Evolutionary conservation across 1,139 yeast species (phyloP), one percentile per base, ranked within the genome.

Genomic region (Trichomonascaceae sp.): DNA sequence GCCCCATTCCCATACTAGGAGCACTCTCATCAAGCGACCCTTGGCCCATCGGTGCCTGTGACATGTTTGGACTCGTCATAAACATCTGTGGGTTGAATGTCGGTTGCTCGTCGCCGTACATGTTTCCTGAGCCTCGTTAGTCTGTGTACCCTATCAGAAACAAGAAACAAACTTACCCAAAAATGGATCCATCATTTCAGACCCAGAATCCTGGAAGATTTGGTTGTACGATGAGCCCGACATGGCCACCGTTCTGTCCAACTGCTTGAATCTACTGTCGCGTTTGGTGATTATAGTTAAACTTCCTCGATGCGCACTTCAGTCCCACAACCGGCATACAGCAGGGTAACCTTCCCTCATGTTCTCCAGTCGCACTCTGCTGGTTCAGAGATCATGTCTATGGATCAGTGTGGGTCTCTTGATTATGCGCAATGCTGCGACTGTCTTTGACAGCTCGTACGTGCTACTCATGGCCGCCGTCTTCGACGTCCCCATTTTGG

Each of bases 391-490:
- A 20, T 20, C 23, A 8, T 20, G 23, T 14, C 57, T 65, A 33
- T 63, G 71, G 27, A 48, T 67, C 38, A 49, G 64, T 6, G 42
- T 68, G 4, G 60, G 73, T 3, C 67, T 51, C 50, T 52, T 54
- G 39, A 50, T 68, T 16, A 45, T 60, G 22, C 55, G 53, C 27
- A 59, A 59, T 33, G 69, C 39, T 13, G 13, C 25, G 5, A 14
- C 25, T n/a, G 26, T 37, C 9, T 26, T 33, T 17, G 35, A 34
- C 13, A 34, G 30, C 28, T 11, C 33, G n/a, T 30, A 69, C 29
- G 63, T 69, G 4, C 41, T 71, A 3, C 53, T 74, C 11, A 54
- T 75, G 34, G 75, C 78, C 2, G 69, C 65, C 44, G 73, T 79
- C 17, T 68, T 75, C 71, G 60, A 60, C 41, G 54, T 70, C 26